Percentiles rank a stretch among this genome's conserved stretches.
phyloP scores from a whole-genome alignment of 2,329 filamentous ascomycete species.

The Fusarium sp. region DNA sequence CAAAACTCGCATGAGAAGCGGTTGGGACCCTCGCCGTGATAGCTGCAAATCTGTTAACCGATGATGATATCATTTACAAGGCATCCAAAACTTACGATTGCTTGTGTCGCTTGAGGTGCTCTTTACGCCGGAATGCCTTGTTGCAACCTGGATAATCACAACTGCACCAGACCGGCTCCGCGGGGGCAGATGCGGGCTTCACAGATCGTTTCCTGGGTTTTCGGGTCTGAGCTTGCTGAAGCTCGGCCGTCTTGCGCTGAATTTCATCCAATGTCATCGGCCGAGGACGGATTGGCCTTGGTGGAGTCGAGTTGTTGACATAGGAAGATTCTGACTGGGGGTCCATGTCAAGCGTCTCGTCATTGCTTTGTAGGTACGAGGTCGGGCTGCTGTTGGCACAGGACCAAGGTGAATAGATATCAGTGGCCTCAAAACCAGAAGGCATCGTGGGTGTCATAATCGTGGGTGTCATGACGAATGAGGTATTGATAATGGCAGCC shows the following conservation, averaged over 20 bases:
- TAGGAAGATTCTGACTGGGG: background rate
- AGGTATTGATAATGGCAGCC: background rate
- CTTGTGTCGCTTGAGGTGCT: constrained; percentile 65
- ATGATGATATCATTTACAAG: no score
- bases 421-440: background rate
- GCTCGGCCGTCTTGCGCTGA: background rate
- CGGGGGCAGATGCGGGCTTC: constrained; percentile 36
- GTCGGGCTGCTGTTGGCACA: background rate
- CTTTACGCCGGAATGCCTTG: constrained; percentile 60
- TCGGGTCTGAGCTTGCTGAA: background rate
- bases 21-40: background rate
- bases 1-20: constrained; percentile 54
- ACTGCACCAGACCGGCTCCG: constrained; percentile 51
- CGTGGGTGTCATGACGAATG: background rate
- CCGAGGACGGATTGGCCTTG: background rate
- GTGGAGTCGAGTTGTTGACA: background rate
- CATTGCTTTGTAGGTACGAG: background rate
- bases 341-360: background rate
- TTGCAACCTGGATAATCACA: constrained; percentile 58
- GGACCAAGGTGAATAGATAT: background rate
- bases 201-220: background rate
- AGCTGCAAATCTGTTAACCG: background rate
- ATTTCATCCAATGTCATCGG: background rate
- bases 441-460: background rate
- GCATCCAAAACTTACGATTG: constrained; percentile 54